A percentile compares a stretch with the other conserved stretches of the same genome.
phyloP scores from a whole-genome alignment of 495 filamentous ascomycete genomes.

The Penicillium desertorum region DNA sequence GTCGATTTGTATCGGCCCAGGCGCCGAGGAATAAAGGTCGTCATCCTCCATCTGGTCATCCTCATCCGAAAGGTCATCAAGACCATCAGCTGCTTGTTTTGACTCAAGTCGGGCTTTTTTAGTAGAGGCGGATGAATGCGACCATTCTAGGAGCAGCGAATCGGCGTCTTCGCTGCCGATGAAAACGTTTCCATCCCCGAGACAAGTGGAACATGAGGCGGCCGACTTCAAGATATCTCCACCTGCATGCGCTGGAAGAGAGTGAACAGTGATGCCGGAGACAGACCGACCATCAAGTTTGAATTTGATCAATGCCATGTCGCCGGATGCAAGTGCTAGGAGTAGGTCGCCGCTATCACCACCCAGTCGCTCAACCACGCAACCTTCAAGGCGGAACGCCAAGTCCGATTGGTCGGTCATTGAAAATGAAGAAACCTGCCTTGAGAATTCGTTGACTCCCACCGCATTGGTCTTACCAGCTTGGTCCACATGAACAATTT shows the following conservation, averaged over 20 bases:
- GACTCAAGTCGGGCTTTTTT: slow-evolving; percentile 48
- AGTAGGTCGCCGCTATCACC: slow-evolving; percentile 76
- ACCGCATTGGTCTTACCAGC: slow-evolving; percentile 90
- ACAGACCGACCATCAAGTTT: slow-evolving; percentile 90
- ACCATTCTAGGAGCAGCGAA: slow-evolving; percentile 79
- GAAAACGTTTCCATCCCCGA: slow-evolving; percentile 75
- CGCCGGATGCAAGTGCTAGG: slow-evolving; percentile 75
- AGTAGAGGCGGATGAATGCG: slow-evolving; percentile 50
- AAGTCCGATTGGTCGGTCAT: slow-evolving; percentile 85
- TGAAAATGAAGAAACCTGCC: slow-evolving; percentile 71
- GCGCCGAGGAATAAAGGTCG: slow-evolving; percentile 61
- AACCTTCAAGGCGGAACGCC: slow-evolving; percentile 77
- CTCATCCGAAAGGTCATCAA: slow-evolving; percentile 36
- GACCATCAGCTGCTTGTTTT: slow-evolving; percentile 51
- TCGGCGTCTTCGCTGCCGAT: slow-evolving; percentile 83
- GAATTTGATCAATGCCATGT: slow-evolving; percentile 75
- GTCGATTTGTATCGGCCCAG: slow-evolving; percentile 27
- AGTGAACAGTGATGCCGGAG: slow-evolving; percentile 71
- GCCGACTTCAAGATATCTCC: slow-evolving; percentile 59
- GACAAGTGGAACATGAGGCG: slow-evolving; percentile 64
- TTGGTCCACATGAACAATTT: slow-evolving; percentile 94
- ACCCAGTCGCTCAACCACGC: slow-evolving; percentile 71
- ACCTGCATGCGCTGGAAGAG: slow-evolving; percentile 58
- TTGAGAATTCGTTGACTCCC: slow-evolving; percentile 88
- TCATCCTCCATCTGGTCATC: slow-evolving; percentile 64